Percentiles rank a stretch among this genome's conserved stretches.
phyloP scores from a whole-genome alignment of 225 moss, liverwort and hornwort species.

The Marchantia polymorpha region DNA sequence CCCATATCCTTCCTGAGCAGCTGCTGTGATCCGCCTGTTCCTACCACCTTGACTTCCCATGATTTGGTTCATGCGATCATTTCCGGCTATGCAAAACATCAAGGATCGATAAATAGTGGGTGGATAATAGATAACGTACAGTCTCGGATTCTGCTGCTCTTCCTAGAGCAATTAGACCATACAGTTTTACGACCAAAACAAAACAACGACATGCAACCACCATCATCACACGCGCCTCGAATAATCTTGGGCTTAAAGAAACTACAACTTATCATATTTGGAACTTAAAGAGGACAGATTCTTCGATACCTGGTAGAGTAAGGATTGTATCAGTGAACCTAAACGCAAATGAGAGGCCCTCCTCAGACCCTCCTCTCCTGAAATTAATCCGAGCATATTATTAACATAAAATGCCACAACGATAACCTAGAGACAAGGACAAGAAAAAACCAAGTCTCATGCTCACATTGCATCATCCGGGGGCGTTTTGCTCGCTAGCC shows the following conservation, averaged over 20 bases:
- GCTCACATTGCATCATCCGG: constrained; percentile 67
- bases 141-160: too few species aligned
- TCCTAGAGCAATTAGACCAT: too few species aligned
- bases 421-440: background rate
- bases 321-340: constrained; percentile 96
- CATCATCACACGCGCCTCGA: background rate
- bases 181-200: background rate
- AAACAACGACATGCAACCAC: background rate
- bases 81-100: constrained; percentile 33
- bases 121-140: too few species aligned
- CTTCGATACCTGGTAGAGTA: constrained; percentile 61
- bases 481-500: constrained; percentile 91
- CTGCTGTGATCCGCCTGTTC: constrained; percentile 65
- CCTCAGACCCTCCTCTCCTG: constrained; percentile 76
- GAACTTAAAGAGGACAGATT: background rate
- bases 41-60: constrained; percentile 73
- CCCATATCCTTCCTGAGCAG: constrained; percentile 95
- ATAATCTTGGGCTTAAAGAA: background rate
- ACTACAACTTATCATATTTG: background rate
- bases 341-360: constrained; percentile 95
- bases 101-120: background rate
- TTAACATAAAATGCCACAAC: background rate
- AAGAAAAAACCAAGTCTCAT: background rate
- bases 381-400: background rate
- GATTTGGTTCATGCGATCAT: constrained; percentile 61